phyloP scores from a whole-genome alignment of 148 eudicot species.

The Simmondsia chinensis region DNA sequence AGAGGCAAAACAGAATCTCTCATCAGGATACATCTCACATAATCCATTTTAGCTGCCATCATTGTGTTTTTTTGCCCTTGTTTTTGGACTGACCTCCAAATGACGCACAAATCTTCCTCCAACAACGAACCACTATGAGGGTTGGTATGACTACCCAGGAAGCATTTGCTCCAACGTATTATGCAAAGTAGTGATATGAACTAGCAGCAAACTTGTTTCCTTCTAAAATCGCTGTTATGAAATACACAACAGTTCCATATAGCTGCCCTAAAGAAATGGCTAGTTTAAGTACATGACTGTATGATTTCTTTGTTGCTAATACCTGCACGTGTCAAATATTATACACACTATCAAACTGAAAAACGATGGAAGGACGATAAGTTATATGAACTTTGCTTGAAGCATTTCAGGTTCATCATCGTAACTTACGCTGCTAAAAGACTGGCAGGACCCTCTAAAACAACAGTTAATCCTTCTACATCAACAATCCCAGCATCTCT shows the following conservation, averaged over 20 bases:
- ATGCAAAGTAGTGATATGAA: conserved; percentile 50
- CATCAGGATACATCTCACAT: no score
- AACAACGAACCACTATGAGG: conserved; percentile 51
- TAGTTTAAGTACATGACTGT: conserved; percentile 64
- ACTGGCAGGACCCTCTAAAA: conserved; percentile 78
- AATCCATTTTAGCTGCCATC: no score
- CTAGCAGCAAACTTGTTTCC: conserved; percentile 64
- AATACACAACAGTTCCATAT: conserved; percentile 74
- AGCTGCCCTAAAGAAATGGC: conserved; percentile 76
- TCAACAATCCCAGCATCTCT: conserved; percentile 61
- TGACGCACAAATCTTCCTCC: conserved; percentile 75
- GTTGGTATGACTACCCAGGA: conserved; percentile 70
- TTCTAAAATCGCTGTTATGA: conserved; percentile 57
- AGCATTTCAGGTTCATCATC: no score
- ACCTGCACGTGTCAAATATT: conserved; percentile 34
- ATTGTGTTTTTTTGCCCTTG: conserved; percentile 64
- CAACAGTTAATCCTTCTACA: conserved; percentile 80
- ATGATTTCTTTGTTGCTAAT: conserved; percentile 66
- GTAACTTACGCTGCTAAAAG: conserved; percentile 70
- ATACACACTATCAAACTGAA: no score
- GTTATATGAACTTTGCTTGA: no score
- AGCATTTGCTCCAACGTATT: conserved; percentile 56
- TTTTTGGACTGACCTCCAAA: conserved; percentile 25
- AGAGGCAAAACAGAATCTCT: no score
- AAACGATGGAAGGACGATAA: no score